Conservation (phyloP, 805 yeast species). For the Hagleromyces aurorensis region DNA sequence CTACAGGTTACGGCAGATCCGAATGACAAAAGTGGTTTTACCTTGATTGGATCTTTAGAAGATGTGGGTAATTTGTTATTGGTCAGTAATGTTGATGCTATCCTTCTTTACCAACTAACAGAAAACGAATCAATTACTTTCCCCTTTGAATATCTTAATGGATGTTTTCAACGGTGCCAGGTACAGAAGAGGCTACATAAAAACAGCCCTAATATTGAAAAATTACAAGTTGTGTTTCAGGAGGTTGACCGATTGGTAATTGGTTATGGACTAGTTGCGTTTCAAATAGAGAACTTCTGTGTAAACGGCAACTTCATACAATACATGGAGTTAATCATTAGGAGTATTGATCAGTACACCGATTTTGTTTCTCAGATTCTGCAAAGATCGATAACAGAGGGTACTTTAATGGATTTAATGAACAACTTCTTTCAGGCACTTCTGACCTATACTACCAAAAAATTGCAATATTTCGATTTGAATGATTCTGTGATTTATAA, state of each 20-base stretch:
- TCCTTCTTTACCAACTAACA: conserved; percentile 27
- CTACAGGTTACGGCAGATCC: conserved; percentile 19
- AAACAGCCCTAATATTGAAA: conserved; percentile 35
- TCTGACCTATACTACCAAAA: conserved; percentile 19
- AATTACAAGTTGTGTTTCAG: conserved; percentile 34
- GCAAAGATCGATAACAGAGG: conserved; percentile 57
- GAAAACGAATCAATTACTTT: conserved; percentile 23
- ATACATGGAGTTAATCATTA: conserved; percentile 27
- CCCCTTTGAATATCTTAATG: conserved; percentile 25
- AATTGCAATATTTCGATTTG: conserved; percentile 32
- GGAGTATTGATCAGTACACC: conserved; percentile 23
- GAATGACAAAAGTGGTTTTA: conserved; percentile 11
- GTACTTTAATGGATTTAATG: conserved; percentile 50
- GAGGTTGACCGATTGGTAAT: conserved; percentile 36
- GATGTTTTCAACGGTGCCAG: conserved; percentile 25
- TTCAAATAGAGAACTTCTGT: conserved; percentile 54
- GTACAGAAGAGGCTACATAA: conserved; percentile 36
- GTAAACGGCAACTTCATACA: conserved; percentile 16
- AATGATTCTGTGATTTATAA: conserved; percentile 43
- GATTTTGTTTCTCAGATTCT: conserved; percentile 53
- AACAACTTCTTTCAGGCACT: conserved; percentile 38
- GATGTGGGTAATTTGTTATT: conserved; percentile 11
- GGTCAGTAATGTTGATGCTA: conserved; percentile 22
- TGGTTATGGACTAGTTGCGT: conserved; percentile 59
- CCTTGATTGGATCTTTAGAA: conserved; percentile 13